A percentile compares a stretch with the other conserved stretches of the same genome.
Evolutionary conservation across 495 filamentous ascomycete genomes (phyloP).

Genomic region (Tuber aestivum): DNA sequence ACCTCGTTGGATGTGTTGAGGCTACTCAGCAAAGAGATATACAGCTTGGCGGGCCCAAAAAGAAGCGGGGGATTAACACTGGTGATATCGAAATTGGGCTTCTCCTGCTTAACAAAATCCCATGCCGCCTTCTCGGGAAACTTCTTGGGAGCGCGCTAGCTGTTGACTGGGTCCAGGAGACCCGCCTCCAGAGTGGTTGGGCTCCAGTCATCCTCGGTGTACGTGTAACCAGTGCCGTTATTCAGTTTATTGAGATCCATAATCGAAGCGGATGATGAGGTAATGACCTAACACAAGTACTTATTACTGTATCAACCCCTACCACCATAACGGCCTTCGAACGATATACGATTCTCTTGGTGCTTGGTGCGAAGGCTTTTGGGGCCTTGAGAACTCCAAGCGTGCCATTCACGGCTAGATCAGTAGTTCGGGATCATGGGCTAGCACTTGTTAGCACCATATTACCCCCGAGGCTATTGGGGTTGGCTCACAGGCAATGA

Average conservation of each 20-base stretch:
- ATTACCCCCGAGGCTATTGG: not conserved
- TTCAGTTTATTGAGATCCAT: constrained; percentile 46
- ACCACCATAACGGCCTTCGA: constrained; percentile 11
- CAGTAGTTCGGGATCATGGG: constrained; percentile 74
- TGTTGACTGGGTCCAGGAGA: constrained; percentile 50
- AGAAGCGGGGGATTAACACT: constrained; percentile 72
- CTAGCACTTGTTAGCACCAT: constrained; percentile 34
- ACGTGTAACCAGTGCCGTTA: constrained; percentile 37
- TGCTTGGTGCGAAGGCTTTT: constrained; percentile 64
- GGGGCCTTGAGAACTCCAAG: constrained; percentile 70
- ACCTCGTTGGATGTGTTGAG: constrained; percentile 63
- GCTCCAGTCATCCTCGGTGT: constrained; percentile 62
- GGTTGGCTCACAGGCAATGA: constrained; percentile 53
- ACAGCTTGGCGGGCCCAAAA: constrained; percentile 62
- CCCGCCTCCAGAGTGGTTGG: constrained; percentile 69
- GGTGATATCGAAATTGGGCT: constrained; percentile 67
- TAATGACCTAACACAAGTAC: constrained; percentile 56
- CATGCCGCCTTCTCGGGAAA: constrained; percentile 66
- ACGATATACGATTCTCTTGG: constrained; percentile 60
- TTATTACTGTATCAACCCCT: not conserved
- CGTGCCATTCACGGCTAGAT: constrained; percentile 81
- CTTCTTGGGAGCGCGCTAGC: constrained; percentile 66
- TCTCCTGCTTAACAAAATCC: constrained; percentile 73
- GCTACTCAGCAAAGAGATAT: constrained; percentile 59
- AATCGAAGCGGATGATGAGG: constrained; percentile 78